Base-by-base conservation (phyloP, 208 protist species). In the Wallacemonas sp. region DNA sequence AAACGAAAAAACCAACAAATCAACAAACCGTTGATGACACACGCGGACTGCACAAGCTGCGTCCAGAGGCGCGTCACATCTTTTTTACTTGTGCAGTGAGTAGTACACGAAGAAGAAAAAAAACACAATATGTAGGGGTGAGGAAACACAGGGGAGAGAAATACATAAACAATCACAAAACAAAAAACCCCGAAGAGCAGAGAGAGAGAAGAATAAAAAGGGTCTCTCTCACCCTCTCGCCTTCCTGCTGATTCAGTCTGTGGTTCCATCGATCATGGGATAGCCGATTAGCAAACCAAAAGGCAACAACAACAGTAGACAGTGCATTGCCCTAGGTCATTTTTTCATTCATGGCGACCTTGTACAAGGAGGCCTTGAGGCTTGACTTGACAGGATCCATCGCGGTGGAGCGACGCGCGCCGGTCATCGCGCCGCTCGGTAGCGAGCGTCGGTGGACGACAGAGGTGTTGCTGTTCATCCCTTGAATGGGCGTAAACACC, bases 331-430 rank as follows among this genome's bases (percentile, higher is more conserved):
- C n/a, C n/a, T 42, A 67, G 1, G 12, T 63, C 29, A 70, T 62
- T n/a, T 70, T 70, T 20, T 54, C 39, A n/a, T 65, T 31, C 61
- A 65, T 41, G 8, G 61, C 61, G 3, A 50, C 39, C 44, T 65
- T 65, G 61, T 54, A 65, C 12, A 65, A 26, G 2, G 61, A 65
- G 18, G 61, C 61, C 31, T 65, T 65, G 5, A 39, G n/a, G 61
- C 44, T 65, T 1, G n/a, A 16, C 42, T 65, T 54, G 25, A 95
- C 59, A 14, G 29, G 10, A 14, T 70, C 94, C 88, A 38, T 57
- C 63, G 26, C 46, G 70, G 61, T 79, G 66, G 16, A 82, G 64
- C 28, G 52, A 3, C 18, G 52, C 16, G 39, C 32, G 28, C n/a
- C 52, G 31, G 52, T 25, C 16, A 12, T 41, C n/a, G 22, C 16